These are phyloP conservation scores for Cercospora beticola DNA, from an alignment of 2,329 filamentous ascomycete genomes.

Conservation along the genomic window DNA sequence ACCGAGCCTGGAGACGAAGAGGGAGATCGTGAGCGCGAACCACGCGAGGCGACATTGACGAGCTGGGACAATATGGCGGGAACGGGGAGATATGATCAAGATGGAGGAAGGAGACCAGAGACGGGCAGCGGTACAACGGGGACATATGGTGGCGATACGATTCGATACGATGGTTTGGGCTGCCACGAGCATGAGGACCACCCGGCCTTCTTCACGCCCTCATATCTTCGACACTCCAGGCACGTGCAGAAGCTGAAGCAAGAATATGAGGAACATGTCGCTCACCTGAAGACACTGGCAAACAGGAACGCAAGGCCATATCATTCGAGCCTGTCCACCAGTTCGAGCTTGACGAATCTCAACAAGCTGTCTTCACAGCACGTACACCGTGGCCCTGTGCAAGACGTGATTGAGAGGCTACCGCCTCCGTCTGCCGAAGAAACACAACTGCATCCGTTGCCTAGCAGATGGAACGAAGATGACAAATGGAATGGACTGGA, in stretches of 20 bases:
- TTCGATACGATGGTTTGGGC: constrained; percentile 23
- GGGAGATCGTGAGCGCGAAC: constrained; percentile 4
- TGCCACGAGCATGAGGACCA: constrained; percentile 30
- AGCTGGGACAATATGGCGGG: constrained; percentile 11
- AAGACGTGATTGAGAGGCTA: constrained; percentile 78
- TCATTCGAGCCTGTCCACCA: constrained; percentile 50
- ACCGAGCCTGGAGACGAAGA: background rate
- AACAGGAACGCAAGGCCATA: constrained; percentile 13
- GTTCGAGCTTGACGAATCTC: constrained; percentile 58
- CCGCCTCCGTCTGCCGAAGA: constrained; percentile 55
- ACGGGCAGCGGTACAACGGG: constrained; percentile 15
- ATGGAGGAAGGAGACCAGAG: constrained; percentile 14
- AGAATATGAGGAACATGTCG: constrained; percentile 55
- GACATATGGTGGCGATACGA: constrained; percentile 20
- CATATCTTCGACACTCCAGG: constrained; percentile 75
- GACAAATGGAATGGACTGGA: constrained; percentile 76
- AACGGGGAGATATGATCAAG: constrained; percentile 12
- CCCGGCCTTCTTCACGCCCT: constrained; percentile 70
- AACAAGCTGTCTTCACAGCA: constrained; percentile 60
- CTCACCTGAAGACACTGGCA: constrained; percentile 31
- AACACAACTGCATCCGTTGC: constrained; percentile 67
- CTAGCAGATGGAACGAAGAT: constrained; percentile 75
- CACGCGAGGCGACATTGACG: background rate
- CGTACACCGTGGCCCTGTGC: constrained; percentile 71
- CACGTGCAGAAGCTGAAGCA: constrained; percentile 72